Percentiles rank a stretch among this genome's conserved stretches.
These are phyloP conservation scores for Phytopythium boreale DNA, from an alignment of 352 stramenopile species.

Conservation along the genomic window DNA sequence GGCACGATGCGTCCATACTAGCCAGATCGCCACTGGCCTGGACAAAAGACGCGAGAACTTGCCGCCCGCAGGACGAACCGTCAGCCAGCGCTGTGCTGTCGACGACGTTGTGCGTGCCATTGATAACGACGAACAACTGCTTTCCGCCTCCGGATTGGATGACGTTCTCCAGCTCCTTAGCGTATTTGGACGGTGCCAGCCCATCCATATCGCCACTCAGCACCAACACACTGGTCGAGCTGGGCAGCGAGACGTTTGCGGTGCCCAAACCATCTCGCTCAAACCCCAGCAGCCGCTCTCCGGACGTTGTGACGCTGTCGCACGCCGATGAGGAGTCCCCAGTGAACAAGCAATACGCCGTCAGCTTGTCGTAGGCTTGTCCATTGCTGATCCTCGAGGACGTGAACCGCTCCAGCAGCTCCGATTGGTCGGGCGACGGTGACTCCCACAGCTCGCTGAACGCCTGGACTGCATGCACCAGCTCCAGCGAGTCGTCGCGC, in stretches of 20 bases:
- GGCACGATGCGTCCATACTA: slow-evolving; percentile 53
- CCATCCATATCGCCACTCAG: slow-evolving; percentile 46
- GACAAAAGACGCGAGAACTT: slow-evolving; percentile 62
- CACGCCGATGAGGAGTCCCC: slow-evolving; percentile 37
- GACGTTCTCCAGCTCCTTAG: slow-evolving; percentile 32
- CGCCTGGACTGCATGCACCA: slow-evolving; percentile 58
- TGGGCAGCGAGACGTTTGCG: slow-evolving; percentile 21
- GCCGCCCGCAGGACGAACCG: slow-evolving; percentile 38
- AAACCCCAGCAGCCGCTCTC: slow-evolving; percentile 31
- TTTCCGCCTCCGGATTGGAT: slow-evolving; percentile 34
- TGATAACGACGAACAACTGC: slow-evolving; percentile 39
- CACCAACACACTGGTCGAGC: slow-evolving; percentile 47
- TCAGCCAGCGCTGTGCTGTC: slow-evolving; percentile 25
- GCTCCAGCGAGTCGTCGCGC: slow-evolving; percentile 15
- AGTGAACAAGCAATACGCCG: slow-evolving; percentile 64
- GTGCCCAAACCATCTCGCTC: slow-evolving; percentile 27
- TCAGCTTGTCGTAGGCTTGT: slow-evolving; percentile 35
- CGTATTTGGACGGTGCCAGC: slow-evolving; percentile 37
- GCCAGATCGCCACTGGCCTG: slow-evolving; percentile 35
- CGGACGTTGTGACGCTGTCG: slow-evolving; percentile 8
- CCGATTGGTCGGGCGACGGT: slow-evolving; percentile 35
- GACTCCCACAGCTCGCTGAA: slow-evolving; percentile 79
- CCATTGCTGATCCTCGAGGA: slow-evolving; percentile 43
- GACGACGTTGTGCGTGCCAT: slow-evolving; percentile 40
- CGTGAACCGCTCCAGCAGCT: slow-evolving; percentile 46